A percentile compares a stretch with the other conserved stretches of the same genome.
Conservation (phyloP, 176 grass and related monocot genomes). For the Thalia dealbata region DNA sequence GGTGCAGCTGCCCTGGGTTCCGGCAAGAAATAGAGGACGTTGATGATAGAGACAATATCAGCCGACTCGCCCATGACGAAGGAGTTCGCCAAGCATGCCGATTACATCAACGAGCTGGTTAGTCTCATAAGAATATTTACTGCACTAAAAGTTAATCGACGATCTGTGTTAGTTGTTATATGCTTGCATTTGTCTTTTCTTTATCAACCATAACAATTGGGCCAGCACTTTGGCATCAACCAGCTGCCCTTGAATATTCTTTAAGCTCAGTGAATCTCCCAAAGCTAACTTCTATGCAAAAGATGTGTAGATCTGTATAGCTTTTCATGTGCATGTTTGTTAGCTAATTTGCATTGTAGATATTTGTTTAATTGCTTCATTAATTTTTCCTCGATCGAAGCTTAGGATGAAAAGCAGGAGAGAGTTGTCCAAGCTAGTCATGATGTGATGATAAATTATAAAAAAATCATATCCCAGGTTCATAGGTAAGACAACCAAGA, state of each 20-base stretch:
- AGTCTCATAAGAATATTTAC: background rate
- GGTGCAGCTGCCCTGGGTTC: conserved; percentile 11
- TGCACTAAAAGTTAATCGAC: too few relatives aligned
- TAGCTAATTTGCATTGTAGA: background rate
- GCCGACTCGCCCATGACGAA: conserved; percentile 23
- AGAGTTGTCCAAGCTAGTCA: conserved; percentile 91
- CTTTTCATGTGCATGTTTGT: background rate
- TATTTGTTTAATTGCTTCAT: background rate
- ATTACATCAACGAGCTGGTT: conserved; percentile 38
- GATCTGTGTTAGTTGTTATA: too few relatives aligned
- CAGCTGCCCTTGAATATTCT: background rate
- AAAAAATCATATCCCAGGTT: conserved; percentile 98
- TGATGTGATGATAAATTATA: conserved; percentile 94
- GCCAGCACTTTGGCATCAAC: background rate
- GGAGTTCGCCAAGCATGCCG: conserved; percentile 30
- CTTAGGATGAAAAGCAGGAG: conserved; percentile 95
- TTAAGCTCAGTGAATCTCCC: background rate
- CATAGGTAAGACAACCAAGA: conserved; percentile 50
- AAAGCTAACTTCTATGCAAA: background rate
- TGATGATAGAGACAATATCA: conserved; percentile 1
- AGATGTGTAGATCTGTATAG: background rate
- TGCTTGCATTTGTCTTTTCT: too few relatives aligned
- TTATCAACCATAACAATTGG: too few relatives aligned
- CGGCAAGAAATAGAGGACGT: conserved; percentile 25
- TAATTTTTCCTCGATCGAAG: background rate